Conservation (phyloP, 495 filamentous ascomycete species). For the Collariella sp. region DNA sequence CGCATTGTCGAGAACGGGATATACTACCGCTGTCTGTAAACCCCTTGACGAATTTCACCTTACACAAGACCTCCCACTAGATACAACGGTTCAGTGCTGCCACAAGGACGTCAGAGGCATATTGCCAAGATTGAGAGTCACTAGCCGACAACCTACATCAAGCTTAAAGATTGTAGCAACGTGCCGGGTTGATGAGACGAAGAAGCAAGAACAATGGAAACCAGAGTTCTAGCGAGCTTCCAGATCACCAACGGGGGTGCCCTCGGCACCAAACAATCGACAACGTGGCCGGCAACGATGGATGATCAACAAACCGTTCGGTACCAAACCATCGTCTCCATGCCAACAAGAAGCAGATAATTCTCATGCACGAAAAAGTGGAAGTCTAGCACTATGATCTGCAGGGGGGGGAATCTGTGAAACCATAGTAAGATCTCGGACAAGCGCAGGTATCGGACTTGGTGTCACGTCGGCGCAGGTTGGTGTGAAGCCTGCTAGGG, state of each 20-base stretch:
- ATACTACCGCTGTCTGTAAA: too few species aligned
- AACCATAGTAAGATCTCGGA: background rate
- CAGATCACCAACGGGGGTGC: conserved; percentile 12
- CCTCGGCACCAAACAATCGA: background rate
- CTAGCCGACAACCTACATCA: background rate
- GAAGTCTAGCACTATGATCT: background rate
- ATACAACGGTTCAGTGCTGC: too few species aligned
- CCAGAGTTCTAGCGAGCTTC: conserved; percentile 12
- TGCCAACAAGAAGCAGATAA: conserved; percentile 16
- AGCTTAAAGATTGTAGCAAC: background rate
- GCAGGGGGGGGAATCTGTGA: conserved; percentile 6
- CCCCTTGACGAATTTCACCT: too few species aligned
- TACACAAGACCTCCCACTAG: too few species aligned
- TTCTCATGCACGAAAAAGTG: conserved; percentile 6
- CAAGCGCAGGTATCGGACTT: background rate
- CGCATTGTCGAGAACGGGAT: too few species aligned
- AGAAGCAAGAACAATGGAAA: background rate
- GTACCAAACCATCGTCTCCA: conserved; percentile 1
- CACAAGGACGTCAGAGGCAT: too few species aligned
- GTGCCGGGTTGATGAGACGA: background rate
- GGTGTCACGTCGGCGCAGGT: background rate
- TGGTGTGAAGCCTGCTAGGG: too few species aligned
- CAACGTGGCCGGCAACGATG: conserved; percentile 4
- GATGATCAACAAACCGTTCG: conserved; percentile 21
- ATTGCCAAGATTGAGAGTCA: background rate